Evolutionary conservation across 2,329 filamentous ascomycete genomes (phyloP), one percentile per base, ranked within the genome.

Genomic region (Ophiostoma sp.): DNA sequence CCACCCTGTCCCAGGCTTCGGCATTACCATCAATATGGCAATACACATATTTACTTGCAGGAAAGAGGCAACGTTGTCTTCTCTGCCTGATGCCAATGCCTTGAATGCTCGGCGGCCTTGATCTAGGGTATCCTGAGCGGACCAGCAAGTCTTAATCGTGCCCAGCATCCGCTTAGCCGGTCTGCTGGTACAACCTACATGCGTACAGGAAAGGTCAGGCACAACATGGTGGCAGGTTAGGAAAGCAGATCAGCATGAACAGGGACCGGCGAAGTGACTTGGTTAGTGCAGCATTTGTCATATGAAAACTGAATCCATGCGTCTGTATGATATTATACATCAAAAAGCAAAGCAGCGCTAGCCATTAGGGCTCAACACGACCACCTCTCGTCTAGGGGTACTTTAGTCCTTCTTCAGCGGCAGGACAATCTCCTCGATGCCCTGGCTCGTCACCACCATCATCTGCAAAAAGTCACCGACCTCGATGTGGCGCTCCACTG

Each of bases 401-500:
- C n/a, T 69, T 77, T 90, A 97, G 80, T 97, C 93, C 82, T 88
- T 88, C 91, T 99, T 99, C 82, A 99, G 81, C 41, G 91, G 89
- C 74, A 89, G 81, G 76, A 90, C 89, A 66, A 87, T 85, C 84
- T 99, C 95, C 81, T 96, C 86, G 76, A 98, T 93, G 11, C 95
- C 95, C 67, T 92, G 83, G 79, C 85, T 87, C 65, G 93, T 97
- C 75, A 98, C 92, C 74, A 96, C 87, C 84, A 99, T 85, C 87
- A 97, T 93, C 84, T 99, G 95, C 78, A 99, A 81, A 66, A 90
- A 89, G 81, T 99, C 95, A 79, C 95, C 95, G 71, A 99, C 96
- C 84, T 99, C 95, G 74, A 99, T 99, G 82, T 99, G 95, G 80
- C 95, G 90, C 85, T 99, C 95, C 45, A 97, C 94, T 4, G 96